phyloP scores from a whole-genome alignment of 2,329 filamentous ascomycete genomes.

The Dothidotthia symphoricarpi region DNA sequence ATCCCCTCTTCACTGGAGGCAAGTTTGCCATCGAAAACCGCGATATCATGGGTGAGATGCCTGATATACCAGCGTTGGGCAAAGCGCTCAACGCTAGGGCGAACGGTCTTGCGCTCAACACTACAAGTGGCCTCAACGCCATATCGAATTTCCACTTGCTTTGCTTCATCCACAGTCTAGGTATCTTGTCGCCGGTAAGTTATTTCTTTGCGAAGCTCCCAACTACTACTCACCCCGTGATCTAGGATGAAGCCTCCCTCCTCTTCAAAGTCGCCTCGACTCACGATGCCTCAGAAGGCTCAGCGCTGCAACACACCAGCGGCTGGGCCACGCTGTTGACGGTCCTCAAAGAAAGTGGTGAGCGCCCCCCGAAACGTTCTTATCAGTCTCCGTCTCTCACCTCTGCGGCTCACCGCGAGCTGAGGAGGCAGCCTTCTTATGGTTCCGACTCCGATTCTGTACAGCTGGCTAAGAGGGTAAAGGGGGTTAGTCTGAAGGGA shows the following conservation, averaged over 20 bases:
- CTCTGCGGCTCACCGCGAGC: constrained; percentile 36
- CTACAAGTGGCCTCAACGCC: constrained; percentile 62
- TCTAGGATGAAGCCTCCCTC: constrained; percentile 82
- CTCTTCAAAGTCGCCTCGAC: constrained; percentile 80
- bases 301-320: constrained; percentile 78
- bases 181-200: constrained; percentile 77
- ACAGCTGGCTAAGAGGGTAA: constrained; percentile 64
- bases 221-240: constrained; percentile 12
- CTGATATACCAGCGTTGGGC: constrained; percentile 69
- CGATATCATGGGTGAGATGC: constrained; percentile 78
- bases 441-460: constrained; percentile 54
- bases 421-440: constrained; percentile 26
- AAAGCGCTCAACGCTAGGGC: constrained; percentile 64
- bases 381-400: constrained; percentile 27
- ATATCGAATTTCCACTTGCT: constrained; percentile 94
- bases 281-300: constrained; percentile 76
- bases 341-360: constrained; percentile 95
- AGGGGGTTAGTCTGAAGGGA: constrained; percentile 57
- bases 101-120: constrained; percentile 54
- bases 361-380: constrained; percentile 79
- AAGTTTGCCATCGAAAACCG: constrained; percentile 91
- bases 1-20: constrained; percentile 69
- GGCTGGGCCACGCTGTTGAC: constrained; percentile 93
- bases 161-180: constrained; percentile 78
- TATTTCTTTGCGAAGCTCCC: neutral